Base-by-base conservation (phyloP, 345 rosid genomes). In the Anacardium occidentale region DNA sequence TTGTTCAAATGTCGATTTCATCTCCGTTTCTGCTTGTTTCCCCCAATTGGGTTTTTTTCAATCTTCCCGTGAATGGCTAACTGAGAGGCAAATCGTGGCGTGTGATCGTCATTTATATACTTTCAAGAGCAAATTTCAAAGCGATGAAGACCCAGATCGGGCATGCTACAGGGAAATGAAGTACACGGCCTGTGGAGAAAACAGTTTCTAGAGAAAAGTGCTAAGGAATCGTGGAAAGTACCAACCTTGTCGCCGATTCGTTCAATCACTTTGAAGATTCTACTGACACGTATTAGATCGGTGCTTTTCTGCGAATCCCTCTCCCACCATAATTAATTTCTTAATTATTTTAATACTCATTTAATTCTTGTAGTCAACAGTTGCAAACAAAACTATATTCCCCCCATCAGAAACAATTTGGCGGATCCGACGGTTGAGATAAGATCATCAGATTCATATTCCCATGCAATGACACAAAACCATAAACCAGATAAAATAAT, bases 181-280 rank as follows among this genome's bases (percentile, higher is more conserved):
- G n/a, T 29, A 29, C 32, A 29, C 32, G 3, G 32, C 32, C 32
- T 29, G n/a, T 53, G 11, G 14, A 68, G 9, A 54, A 21, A 54
- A 62, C 72, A 21, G 14, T 9, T 25, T 18, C 32, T 29, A 34
- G 56, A 13, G 32, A 32, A 52, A 26, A 52, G 17, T 5, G 40
- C n/a, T 56, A 60, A 70, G 11, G 66, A 34, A 60, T 70, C 66
- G 18, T 57, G 18, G 18, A 70, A 70, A 60, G 74, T 70, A 48
- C 58, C 66, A 70, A 25, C 48, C 66, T 55, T 13, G 18, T 60
- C 50, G 66, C 74, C 34, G 57, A 18, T 47, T 47, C 73, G 11
- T 57, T n/a, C 42, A 15, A 29, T n/a, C 17, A 1, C 54, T 59
- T 70, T 70, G 64, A 58, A 70, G 65, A 70, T 61, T 71, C 74